Evolutionary conservation across 257 asterid species (phyloP).

Genomic region (Capsicum chinense): DNA sequence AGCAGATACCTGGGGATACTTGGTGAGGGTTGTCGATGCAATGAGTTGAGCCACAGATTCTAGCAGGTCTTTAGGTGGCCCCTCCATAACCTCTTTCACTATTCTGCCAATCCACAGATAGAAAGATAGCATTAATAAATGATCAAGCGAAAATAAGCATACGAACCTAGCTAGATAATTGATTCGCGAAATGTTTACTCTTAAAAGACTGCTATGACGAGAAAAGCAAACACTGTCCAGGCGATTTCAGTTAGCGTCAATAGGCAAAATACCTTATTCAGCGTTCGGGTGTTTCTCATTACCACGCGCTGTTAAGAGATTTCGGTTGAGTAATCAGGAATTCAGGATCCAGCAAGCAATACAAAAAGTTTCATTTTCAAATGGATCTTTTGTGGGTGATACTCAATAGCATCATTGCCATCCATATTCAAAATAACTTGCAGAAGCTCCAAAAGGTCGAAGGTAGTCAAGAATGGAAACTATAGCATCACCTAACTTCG

Average conservation of each 20-base stretch:
- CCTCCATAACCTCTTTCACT: slow-evolving; percentile 72
- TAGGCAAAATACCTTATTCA: background rate
- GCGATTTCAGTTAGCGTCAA: slow-evolving; percentile 5
- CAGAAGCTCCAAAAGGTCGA: background rate
- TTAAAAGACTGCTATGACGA: background rate
- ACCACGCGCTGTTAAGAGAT: background rate
- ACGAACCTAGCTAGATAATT: background rate
- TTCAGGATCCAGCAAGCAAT: background rate
- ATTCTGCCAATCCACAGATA: slow-evolving; percentile 49
- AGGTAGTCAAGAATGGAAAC: background rate
- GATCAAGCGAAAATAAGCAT: background rate
- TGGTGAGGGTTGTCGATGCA: slow-evolving; percentile 57
- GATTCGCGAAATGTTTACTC: background rate
- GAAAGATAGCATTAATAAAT: background rate
- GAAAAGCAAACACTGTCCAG: background rate
- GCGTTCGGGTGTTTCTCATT: background rate
- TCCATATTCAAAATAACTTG: background rate
- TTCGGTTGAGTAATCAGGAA: background rate
- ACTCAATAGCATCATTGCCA: background rate
- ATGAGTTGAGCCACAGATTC: slow-evolving; percentile 80
- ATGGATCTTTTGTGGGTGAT: background rate
- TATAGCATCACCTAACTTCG: too few relatives aligned
- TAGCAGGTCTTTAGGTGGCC: slow-evolving; percentile 73
- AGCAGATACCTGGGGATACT: slow-evolving; percentile 58
- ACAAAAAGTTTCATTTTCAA: background rate